phyloP scores from a whole-genome alignment of 768 basidiomycete genomes.

The Suillus variegatus region DNA sequence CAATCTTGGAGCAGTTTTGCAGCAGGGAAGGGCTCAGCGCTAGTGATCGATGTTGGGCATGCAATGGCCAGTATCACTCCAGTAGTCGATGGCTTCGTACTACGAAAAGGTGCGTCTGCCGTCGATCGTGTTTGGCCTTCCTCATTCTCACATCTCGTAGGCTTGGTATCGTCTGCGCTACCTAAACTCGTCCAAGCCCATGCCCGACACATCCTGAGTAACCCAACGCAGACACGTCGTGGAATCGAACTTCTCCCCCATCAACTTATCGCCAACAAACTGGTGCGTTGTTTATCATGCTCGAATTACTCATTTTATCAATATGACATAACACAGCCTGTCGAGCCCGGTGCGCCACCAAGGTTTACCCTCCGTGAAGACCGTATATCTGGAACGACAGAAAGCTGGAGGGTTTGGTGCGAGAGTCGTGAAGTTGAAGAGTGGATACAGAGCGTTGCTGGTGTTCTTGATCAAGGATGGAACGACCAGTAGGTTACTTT shows the following conservation, averaged over 20 bases:
- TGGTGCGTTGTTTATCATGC: slow-evolving; percentile 38
- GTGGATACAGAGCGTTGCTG: slow-evolving; percentile 88
- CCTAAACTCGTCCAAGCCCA: slow-evolving; percentile 82
- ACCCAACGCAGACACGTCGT: slow-evolving; percentile 47
- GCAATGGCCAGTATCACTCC: slow-evolving; percentile 90
- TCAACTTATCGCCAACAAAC: slow-evolving; percentile 86
- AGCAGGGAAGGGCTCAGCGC: slow-evolving; percentile 94
- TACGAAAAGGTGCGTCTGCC: slow-evolving; percentile 74
- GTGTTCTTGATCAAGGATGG: slow-evolving; percentile 85
- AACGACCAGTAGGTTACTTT: slow-evolving; percentile 71
- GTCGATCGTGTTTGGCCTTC: background rate
- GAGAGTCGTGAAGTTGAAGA: slow-evolving; percentile 86
- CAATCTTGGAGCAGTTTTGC: slow-evolving; percentile 66
- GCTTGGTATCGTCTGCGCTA: slow-evolving; percentile 72
- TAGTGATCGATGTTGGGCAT: slow-evolving; percentile 93
- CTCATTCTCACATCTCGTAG: slow-evolving; percentile 39
- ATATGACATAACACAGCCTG: slow-evolving; percentile 50
- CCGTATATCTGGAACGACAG: slow-evolving; percentile 68
- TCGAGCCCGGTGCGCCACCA: slow-evolving; percentile 67
- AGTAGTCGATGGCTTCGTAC: slow-evolving; percentile 95
- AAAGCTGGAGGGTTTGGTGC: slow-evolving; percentile 81
- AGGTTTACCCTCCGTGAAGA: slow-evolving; percentile 76
- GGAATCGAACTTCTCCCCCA: slow-evolving; percentile 78
- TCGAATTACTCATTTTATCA: slow-evolving; percentile 11
- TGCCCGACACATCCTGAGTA: slow-evolving; percentile 65